These are phyloP conservation scores for Sclerotinia trifoliorum DNA, from an alignment of 2,329 filamentous ascomycete species.

Conservation along the genomic window DNA sequence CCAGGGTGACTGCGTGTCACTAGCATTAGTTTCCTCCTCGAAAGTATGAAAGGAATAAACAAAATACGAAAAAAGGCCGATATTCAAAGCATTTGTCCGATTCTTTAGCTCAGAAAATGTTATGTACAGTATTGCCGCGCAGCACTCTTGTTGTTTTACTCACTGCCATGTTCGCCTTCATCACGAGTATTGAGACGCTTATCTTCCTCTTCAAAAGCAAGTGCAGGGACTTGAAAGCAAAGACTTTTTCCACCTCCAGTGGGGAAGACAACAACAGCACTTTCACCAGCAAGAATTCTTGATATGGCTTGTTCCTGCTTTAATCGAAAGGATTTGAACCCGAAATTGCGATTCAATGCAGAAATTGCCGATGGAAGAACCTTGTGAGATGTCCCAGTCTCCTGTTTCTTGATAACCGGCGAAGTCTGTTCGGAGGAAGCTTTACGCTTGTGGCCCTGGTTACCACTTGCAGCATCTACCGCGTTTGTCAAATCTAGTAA, in stretches of 20 bases:
- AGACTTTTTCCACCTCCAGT: conserved; percentile 46
- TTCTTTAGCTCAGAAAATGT: background rate
- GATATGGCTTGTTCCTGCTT: conserved; percentile 48
- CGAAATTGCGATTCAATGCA: conserved; percentile 44
- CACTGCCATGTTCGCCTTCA: conserved; percentile 41
- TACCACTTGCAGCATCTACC: conserved; percentile 3
- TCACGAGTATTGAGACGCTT: conserved; percentile 33
- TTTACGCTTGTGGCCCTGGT: conserved; percentile 21
- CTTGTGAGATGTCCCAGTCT: background rate
- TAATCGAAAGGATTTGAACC: conserved; percentile 44
- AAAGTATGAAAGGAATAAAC: background rate
- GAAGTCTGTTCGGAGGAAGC: conserved; percentile 6
- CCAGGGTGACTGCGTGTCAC: conserved; percentile 46
- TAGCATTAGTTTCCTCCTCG: background rate
- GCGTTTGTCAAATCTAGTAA: conserved; percentile 21
- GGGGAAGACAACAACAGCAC: conserved; percentile 46
- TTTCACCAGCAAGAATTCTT: conserved; percentile 45
- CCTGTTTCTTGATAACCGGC: conserved; percentile 19
- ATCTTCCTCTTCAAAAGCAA: conserved; percentile 46
- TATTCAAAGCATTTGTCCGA: no score
- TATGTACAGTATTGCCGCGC: background rate
- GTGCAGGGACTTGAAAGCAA: conserved; percentile 46
- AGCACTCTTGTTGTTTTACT: background rate
- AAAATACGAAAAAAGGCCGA: background rate
- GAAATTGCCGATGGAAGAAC: conserved; percentile 35